Evolutionary conservation across 2,329 filamentous ascomycete species (phyloP), one percentile per base, ranked within the genome.

Genomic region (Akanthomyces lecanii): DNA sequence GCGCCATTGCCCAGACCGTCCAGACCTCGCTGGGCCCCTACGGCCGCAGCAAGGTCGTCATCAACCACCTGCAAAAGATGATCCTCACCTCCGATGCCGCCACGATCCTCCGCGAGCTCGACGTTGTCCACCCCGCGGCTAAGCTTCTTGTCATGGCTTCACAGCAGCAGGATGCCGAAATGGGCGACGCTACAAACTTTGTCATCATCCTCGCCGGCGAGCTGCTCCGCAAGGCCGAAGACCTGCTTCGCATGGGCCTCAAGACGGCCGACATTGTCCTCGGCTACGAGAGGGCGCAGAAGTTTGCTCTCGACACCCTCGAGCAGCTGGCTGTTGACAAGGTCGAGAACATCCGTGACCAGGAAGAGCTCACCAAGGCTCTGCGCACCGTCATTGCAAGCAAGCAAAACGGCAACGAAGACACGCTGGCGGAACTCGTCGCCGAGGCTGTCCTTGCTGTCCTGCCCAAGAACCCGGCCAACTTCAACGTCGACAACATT

Each of bases 41-140:
- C 79, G 95, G 95, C 73, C 91, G 95, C 78, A 99, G 99, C 84
- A 99, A 99, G 83, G 93, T 99, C 74, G 92, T 99, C 81, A 98
- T 99, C 84, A 99, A 99, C 83, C 96, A 99, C 81, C 85, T 99
- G 67, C 92, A 97, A 78, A 99, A 99, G 85, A 97, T 99, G 95
- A 96, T 97, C 71, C 84, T 99, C 68, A 99, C 96, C 70, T 98
- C 93, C 65, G 95, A 99, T 75, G 95, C 95, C 68, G 95, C 95
- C 68, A 98, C 95, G 50, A 99, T 99, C 75, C 85, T 99, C 70
- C 89, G 92, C 73, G 96, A 99, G 81, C 87, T 99, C 76, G 95
- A 99, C 73, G 95, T 99, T 66, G 93, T 99, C 63, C 95, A 99
- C 81, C 95, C 96, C 66, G 95, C 95, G 63, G 96, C 95, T 58